These are phyloP conservation scores for Gleditsia sinensis DNA, from an alignment of 306 rosid genomes.

Conservation along the genomic window DNA sequence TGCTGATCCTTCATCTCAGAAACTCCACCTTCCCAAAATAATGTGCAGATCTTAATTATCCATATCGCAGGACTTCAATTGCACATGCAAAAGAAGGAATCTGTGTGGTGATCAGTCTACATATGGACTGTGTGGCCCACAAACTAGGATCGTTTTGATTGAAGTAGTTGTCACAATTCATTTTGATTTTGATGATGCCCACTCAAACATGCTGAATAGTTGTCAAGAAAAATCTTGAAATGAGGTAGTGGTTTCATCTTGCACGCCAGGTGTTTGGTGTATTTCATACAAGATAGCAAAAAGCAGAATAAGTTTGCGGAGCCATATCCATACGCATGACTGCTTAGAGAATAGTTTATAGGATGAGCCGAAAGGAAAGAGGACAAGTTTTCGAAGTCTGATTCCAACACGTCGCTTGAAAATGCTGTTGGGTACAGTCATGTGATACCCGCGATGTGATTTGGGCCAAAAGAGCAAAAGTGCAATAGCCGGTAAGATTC, in stretches of 20 bases:
- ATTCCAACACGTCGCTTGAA: neutral
- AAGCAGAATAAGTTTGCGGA: neutral
- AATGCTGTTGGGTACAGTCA: no score
- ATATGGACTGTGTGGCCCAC: constrained; percentile 30
- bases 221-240: neutral
- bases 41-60: neutral
- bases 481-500: no score
- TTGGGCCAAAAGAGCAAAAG: neutral
- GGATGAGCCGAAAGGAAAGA: neutral
- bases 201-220: neutral
- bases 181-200: neutral
- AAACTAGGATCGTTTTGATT: neutral
- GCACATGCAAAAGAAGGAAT: neutral
- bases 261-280: constrained; percentile 19
- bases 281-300: neutral
- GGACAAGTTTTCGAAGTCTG: neutral
- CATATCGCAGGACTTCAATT: no score
- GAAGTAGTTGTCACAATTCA: neutral
- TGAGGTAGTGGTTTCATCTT: constrained; percentile 1
- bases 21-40: neutral
- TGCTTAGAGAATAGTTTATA: neutral
- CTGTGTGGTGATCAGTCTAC: neutral
- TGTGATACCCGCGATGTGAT: neutral
- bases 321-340: constrained; percentile 19
- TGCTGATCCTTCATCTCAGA: neutral